Base-by-base conservation (phyloP, 106 monocot genomes). In the Dendrobium catenatum region DNA sequence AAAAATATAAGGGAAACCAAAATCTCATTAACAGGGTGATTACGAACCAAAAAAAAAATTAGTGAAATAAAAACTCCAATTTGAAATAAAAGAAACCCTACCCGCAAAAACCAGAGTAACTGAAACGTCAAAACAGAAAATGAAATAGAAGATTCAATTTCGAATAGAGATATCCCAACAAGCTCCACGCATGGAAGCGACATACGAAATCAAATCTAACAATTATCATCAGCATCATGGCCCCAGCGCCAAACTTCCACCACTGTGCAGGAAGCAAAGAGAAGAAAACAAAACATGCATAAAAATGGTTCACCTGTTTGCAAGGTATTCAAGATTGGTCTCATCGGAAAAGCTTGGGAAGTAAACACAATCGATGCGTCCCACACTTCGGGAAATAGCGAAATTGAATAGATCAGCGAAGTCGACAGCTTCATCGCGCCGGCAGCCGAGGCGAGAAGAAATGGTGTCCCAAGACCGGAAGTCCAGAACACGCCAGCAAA, bases 301-400 rank as follows among this genome's bases (percentile, higher is more conserved):
- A 51, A 51, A 51, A 15, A 51, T 4, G 22, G 1, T 10, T 78
- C 55, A 91, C 93, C 89, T 89, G 18, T 84, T 37, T 6, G 91
- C 81, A 4, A 89, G 83, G 20, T 75, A 77, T 9, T 86, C 70
- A 77, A 93, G 91, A 68, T 93, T 81, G 17, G 61, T 10, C 42
- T 82, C 87, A 59, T 82, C 74, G 27, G 93, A 87, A 47, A 86
- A 89, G 27, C 54, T 15, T 5, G 93, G 90, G 66, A 93, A 84
- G 37, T 79, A 46, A 37, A 93, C 37, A 10, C 55, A 73, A 26
- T 89, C 84, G 37, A 87, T 18, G 51, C 6, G 43, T 1, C 54
- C 84, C 1, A 42, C 33, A 29, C 72, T 76, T 22, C 86, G 75
- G 22, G 24, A 24, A 31, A 90, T 20, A 55, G 78, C 77, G 77